Percentiles rank a stretch among this genome's conserved stretches.
These are phyloP conservation scores for Beauveria sp. DNA, from an alignment of 2,329 filamentous ascomycete genomes.

Conservation along the genomic window DNA sequence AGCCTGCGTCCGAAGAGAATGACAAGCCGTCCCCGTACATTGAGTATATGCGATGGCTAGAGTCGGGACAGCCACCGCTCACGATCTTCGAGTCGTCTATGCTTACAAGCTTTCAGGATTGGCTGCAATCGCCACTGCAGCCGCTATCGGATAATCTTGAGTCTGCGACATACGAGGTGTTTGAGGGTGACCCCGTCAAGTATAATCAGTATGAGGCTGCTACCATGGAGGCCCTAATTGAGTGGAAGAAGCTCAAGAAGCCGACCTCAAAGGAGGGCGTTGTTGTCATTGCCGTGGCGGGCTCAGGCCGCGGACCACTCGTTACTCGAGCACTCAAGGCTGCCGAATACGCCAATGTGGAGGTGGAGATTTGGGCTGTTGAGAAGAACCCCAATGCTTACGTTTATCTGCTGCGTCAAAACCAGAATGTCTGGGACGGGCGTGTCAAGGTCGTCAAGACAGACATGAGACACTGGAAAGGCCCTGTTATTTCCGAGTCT, in stretches of 20 bases:
- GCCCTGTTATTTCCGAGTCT: conserved; percentile 50
- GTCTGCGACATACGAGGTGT: conserved; percentile 95
- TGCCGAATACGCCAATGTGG: conserved; percentile 65
- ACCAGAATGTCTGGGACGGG: conserved; percentile 70
- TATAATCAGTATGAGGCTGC: conserved; percentile 93
- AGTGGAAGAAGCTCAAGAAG: conserved; percentile 67
- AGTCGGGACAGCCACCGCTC: conserved; percentile 66
- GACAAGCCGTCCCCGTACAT: conserved; percentile 43
- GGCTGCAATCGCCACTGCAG: conserved; percentile 89
- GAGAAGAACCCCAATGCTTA: conserved; percentile 99
- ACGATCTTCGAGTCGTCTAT: conserved; percentile 42
- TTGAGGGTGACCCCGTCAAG: conserved; percentile 96
- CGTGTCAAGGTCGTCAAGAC: conserved; percentile 85
- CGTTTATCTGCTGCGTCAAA: conserved; percentile 82
- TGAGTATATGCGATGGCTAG: conserved; percentile 76
- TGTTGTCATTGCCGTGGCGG: conserved; percentile 84
- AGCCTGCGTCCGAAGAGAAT: conserved; percentile 22
- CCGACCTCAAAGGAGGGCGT: conserved; percentile 62
- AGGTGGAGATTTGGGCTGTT: conserved; percentile 81
- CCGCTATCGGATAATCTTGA: conserved; percentile 94
- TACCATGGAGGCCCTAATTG: conserved; percentile 68
- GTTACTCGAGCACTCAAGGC: conserved; percentile 82
- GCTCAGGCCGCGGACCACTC: conserved; percentile 84
- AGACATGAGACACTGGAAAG: conserved; percentile 95
- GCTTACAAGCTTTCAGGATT: conserved; percentile 69